phyloP scores from a whole-genome alignment of 108 stramenopile genomes.

The Cyclostephanos invisitatus region DNA sequence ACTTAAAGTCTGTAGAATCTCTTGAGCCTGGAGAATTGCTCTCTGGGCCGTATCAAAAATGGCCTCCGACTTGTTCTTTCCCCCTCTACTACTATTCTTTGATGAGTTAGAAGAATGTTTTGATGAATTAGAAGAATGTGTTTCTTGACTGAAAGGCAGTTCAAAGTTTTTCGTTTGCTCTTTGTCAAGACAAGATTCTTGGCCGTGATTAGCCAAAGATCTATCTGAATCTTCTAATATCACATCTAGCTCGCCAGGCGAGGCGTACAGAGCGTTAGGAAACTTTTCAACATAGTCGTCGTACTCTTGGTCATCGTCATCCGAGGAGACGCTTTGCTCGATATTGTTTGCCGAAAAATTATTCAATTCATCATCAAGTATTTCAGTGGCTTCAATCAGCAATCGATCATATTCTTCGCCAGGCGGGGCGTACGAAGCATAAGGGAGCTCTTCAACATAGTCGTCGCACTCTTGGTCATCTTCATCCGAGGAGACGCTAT shows the following conservation, averaged over 20 bases:
- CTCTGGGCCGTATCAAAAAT: neutral
- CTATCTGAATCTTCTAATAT: neutral
- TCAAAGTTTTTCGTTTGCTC: neutral
- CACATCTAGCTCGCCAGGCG: neutral
- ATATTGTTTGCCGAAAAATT: no score
- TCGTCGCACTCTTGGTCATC: neutral
- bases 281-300: neutral
- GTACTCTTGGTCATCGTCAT: neutral
- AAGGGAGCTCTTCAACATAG: neutral
- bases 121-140: neutral
- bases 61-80: neutral
- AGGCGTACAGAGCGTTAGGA: neutral
- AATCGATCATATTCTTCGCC: neutral
- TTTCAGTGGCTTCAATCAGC: neutral
- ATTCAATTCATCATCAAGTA: neutral
- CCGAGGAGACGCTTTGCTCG: no score
- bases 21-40: neutral
- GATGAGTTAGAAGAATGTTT: neutral
- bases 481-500: neutral
- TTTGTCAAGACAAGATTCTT: no score
- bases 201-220: neutral
- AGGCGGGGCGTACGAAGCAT: no score
- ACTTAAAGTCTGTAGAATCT: neutral
- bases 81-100: neutral
- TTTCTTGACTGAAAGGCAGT: neutral